Percentiles rank a stretch among this genome's conserved stretches.
phyloP scores from a whole-genome alignment of 1,139 yeast species.

The Pichia inconspicua region DNA sequence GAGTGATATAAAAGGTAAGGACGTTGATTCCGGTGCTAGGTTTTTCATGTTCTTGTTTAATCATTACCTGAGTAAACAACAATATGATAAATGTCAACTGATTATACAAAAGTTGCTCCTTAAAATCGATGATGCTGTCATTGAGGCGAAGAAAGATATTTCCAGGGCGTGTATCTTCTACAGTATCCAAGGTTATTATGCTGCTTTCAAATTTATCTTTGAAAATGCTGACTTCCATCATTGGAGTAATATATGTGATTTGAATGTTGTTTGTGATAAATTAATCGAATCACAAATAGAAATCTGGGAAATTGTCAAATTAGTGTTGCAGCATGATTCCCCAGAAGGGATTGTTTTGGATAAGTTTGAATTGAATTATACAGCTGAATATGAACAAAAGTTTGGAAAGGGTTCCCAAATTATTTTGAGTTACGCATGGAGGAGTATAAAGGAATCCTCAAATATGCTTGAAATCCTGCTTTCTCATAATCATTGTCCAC shows the following conservation, averaged over 20 bases:
- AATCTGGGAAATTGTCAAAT: slow-evolving; percentile 50
- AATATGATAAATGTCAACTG: slow-evolving; percentile 19
- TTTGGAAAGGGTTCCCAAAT: slow-evolving; percentile 53
- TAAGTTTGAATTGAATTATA: slow-evolving; percentile 32
- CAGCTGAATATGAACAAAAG: slow-evolving; percentile 29
- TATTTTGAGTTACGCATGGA: slow-evolving; percentile 73
- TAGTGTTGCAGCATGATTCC: slow-evolving; percentile 56
- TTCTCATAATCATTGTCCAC: slow-evolving; percentile 19
- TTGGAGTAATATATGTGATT: slow-evolving; percentile 1
- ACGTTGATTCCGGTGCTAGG: slow-evolving; percentile 78
- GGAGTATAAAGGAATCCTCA: slow-evolving; percentile 74
- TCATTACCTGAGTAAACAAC: slow-evolving; percentile 18
- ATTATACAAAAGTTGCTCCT: slow-evolving; percentile 31
- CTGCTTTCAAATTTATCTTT: slow-evolving; percentile 46
- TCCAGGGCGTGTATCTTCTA: slow-evolving; percentile 36
- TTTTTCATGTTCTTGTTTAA: slow-evolving; percentile 44
- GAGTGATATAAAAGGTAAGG: slow-evolving; percentile 55
- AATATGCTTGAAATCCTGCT: slow-evolving; percentile 42
- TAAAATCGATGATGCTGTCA: slow-evolving; percentile 27
- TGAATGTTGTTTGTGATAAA: slow-evolving; percentile 5
- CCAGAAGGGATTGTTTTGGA: slow-evolving; percentile 55
- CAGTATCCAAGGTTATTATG: slow-evolving; percentile 62
- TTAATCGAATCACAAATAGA: slow-evolving; percentile 26
- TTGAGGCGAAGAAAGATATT: slow-evolving; percentile 29
- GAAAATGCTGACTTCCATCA: slow-evolving; percentile 26